Evolutionary conservation across 129 eudicot species (phyloP), one percentile per base, ranked within the genome.

Genomic region (Ambrosia trifida): DNA sequence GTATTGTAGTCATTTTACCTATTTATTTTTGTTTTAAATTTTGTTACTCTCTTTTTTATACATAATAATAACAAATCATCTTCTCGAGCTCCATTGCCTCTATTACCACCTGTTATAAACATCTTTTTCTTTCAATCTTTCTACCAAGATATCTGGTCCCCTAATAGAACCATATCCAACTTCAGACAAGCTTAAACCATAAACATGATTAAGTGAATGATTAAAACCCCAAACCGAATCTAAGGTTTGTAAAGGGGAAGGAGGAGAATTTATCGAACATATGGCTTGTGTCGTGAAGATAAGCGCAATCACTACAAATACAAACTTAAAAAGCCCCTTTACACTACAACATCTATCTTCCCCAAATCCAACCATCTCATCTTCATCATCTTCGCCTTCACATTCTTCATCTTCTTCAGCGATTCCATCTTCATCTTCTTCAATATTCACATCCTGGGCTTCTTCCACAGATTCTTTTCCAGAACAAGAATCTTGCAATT

Each of bases 261-360:
- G 73, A 18, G 85, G 71, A n/a, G n/a, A n/a, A 54, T 86, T 78
- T 89, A 89, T 78, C 5, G 86, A 71, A 46, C 72, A 79, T 68
- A 79, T n/a, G n/a, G n/a, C n/a, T 75, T 69, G 53, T 3, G 88
- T 76, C 16, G 76, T 81, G 35, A 76, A 68, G 9, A 85, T 35
- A 41, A 90, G 56, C 40, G 80, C 76, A 79, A 74, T 53, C 61
- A 85, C 24, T 20, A 83, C 86, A 59, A 83, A 52, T 43, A 87
- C 7, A 67, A 76, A 19, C 46, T 85, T 85, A 45, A 84, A 20
- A 16, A 86, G 20, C 19, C 83, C 76, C 64, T 47, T 79, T 28
- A 86, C 30, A 68, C 86, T 76, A 82, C 86, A 81, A 49, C 71
- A 68, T 7, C 63, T 68, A 69, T 74, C 84, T 32, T 78, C 84